A percentile compares a stretch with the other conserved stretches of the same genome.
These are phyloP conservation scores for Laburnicola sp. DNA, from an alignment of 2,329 filamentous ascomycete species.

Conservation along the genomic window DNA sequence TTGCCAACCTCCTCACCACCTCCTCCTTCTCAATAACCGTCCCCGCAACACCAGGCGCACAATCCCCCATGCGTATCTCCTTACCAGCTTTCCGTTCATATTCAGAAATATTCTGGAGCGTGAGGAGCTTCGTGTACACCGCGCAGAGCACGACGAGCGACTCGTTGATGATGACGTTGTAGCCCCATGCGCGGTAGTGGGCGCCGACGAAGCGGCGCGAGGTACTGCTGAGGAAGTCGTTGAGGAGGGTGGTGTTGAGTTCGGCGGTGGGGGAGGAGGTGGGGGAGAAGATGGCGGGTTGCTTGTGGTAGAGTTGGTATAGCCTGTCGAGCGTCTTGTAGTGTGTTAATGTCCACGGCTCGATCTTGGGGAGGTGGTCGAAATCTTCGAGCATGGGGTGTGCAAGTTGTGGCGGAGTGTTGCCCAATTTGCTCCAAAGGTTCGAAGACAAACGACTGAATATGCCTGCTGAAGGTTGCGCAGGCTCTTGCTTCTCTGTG, in stretches of 20 bases:
- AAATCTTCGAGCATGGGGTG: constrained; percentile 35
- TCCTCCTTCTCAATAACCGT: constrained; percentile 27
- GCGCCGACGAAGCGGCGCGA: constrained; percentile 34
- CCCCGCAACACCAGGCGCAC: constrained; percentile 26
- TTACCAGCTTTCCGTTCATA: constrained; percentile 32
- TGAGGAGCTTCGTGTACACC: constrained; percentile 40
- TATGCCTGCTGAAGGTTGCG: constrained; percentile 19
- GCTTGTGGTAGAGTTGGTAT: constrained; percentile 37
- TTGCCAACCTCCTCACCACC: constrained; percentile 38
- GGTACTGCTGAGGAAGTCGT: constrained; percentile 25
- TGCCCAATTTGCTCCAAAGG: constrained; percentile 22
- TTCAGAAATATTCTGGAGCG: constrained; percentile 25
- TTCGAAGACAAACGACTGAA: constrained; percentile 25
- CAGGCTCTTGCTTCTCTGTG: constrained; percentile 6
- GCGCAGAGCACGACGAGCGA: constrained; percentile 39
- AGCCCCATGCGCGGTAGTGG: constrained; percentile 40
- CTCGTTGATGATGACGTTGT: constrained; percentile 37
- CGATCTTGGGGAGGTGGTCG: constrained; percentile 35
- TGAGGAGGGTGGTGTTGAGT: constrained; percentile 36
- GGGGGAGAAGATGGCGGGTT: constrained; percentile 38
- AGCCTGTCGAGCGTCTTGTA: constrained; percentile 45
- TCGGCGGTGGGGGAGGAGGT: constrained; percentile 20
- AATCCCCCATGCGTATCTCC: constrained; percentile 36
- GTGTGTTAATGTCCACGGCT: constrained; percentile 48
- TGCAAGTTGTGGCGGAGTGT: constrained; percentile 15